A percentile compares a stretch with the other conserved stretches of the same genome.
Conservation (phyloP, 1,139 yeast species). For the Scheffersomyces stambukii region DNA sequence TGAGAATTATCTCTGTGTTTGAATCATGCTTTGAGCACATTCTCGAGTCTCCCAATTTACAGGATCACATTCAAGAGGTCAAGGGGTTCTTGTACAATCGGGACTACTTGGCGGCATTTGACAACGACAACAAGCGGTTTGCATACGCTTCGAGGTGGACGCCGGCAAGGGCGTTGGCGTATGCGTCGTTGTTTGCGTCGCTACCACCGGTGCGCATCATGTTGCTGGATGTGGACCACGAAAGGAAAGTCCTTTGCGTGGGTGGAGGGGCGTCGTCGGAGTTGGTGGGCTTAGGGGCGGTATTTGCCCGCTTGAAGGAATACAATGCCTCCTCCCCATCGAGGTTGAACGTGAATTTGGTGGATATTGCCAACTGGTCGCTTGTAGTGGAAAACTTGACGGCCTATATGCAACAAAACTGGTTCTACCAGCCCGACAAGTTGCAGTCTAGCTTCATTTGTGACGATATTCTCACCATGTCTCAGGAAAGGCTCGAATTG, state of each 20-base stretch:
- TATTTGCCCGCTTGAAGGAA: conserved; percentile 49
- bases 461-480: conserved; percentile 41
- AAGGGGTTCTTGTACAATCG: conserved; percentile 67
- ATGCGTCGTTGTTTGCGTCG: conserved; percentile 58
- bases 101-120: conserved; percentile 68
- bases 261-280: conserved; percentile 95
- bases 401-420: conserved; percentile 38
- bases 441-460: conserved; percentile 45
- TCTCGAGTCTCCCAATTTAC: conserved; percentile 40
- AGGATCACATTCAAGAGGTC: conserved; percentile 57
- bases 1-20: conserved; percentile 48
- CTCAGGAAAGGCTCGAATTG: conserved; percentile 10
- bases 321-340: conserved; percentile 28
- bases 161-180: conserved; percentile 75
- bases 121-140: conserved; percentile 55
- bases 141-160: conserved; percentile 88
- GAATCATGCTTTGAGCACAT: conserved; percentile 42
- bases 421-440: conserved; percentile 45
- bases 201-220: conserved; percentile 39
- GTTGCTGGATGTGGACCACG: conserved; percentile 25
- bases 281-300: conserved; percentile 62
- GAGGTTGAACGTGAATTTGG: conserved; percentile 43
- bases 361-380: conserved; percentile 81
- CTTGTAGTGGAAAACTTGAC: conserved; percentile 44
- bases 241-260: conserved; percentile 50